These are phyloP conservation scores for Fusarium sp. DNA, from an alignment of 2,329 filamentous ascomycete genomes.

Conservation along the genomic window DNA sequence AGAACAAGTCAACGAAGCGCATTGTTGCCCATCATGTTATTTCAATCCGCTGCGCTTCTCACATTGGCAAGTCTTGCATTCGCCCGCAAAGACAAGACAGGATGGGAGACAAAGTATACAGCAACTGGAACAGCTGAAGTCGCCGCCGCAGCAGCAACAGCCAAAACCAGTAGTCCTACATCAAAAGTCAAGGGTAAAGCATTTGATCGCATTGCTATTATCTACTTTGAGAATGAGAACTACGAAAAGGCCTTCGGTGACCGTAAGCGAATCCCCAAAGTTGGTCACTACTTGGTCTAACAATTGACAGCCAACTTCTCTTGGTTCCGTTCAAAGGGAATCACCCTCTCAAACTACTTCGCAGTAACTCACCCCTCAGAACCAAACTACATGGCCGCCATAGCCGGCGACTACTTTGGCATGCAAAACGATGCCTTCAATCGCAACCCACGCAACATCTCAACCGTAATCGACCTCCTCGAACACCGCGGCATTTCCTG, in stretches of 20 bases:
- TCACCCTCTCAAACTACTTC: slow-evolving; percentile 52
- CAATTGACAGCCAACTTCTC: slow-evolving; percentile 40
- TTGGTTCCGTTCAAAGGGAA: slow-evolving; percentile 46
- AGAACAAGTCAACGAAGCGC: not conserved
- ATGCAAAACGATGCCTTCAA: slow-evolving; percentile 69
- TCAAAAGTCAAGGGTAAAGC: slow-evolving; percentile 75
- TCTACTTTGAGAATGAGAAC: slow-evolving; percentile 83
- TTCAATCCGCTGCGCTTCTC: slow-evolving; percentile 38
- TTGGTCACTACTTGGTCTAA: not conserved
- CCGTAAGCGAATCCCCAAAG: too few relatives aligned
- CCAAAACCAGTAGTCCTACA: slow-evolving; percentile 68
- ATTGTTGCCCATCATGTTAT: slow-evolving; percentile 21
- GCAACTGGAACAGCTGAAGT: slow-evolving; percentile 64
- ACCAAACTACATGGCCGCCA: slow-evolving; percentile 74
- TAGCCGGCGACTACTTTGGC: slow-evolving; percentile 72
- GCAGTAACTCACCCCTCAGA: slow-evolving; percentile 73
- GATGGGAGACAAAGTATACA: slow-evolving; percentile 59
- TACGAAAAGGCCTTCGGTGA: slow-evolving; percentile 73
- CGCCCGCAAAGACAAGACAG: slow-evolving; percentile 33
- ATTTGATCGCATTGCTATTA: slow-evolving; percentile 77
- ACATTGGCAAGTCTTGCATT: slow-evolving; percentile 44
- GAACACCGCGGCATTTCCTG: slow-evolving; percentile 73
- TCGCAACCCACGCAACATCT: slow-evolving; percentile 68
- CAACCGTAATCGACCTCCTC: slow-evolving; percentile 75
- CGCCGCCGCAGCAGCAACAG: slow-evolving; percentile 67